Base-by-base conservation (phyloP, 2,329 filamentous ascomycete species). In the Alternaria metachromatica region DNA sequence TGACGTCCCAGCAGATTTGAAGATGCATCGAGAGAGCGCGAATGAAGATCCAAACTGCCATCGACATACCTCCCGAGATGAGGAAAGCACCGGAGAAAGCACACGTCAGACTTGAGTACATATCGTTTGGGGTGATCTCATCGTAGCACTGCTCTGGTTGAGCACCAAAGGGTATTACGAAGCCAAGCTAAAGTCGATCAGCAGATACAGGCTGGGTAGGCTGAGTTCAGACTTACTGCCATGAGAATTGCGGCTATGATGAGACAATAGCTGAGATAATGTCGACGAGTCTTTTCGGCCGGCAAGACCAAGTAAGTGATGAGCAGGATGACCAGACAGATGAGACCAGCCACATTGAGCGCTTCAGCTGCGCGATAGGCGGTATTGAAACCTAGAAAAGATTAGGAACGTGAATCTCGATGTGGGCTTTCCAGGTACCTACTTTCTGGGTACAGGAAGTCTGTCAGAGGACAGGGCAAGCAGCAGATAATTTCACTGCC, bases 1-100 rank as follows among this genome's bases (percentile, higher is more conserved):
- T 89, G 33, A 96, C 87, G 79, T 98, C 94, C 96, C 96, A 99
- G 84, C 94, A 97, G 68, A 99, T 97, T 80, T 98, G 96, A 25
- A 99, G 88, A 80, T 99, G 96, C 72, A 99, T 90, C 5, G 94
- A 97, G 33, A 98, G 82, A 0, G 95, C 92, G 67, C 96, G 89
- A 64, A 97, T 86, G 78, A 97, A 97, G 67, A 94, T 87, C 95
- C 96, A 99, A 80, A 97, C 89, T 30, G 93, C 88, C 49, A 90
- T 92, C 28, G 89, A 87, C 86, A 94, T 92, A 46, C 94, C 96
- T 57, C 96, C 96, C 28, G 94, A 87, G 55, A 98, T 87, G 55
- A 99, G 83, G 68, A 97, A 90, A 1, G 93, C 87, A 10, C 96
- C 96, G 1, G 94, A 97, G 63, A 94, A 91, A 6, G 94, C 96